phyloP scores from a whole-genome alignment of 2,329 filamentous ascomycete species.

The Claviceps citrina region DNA sequence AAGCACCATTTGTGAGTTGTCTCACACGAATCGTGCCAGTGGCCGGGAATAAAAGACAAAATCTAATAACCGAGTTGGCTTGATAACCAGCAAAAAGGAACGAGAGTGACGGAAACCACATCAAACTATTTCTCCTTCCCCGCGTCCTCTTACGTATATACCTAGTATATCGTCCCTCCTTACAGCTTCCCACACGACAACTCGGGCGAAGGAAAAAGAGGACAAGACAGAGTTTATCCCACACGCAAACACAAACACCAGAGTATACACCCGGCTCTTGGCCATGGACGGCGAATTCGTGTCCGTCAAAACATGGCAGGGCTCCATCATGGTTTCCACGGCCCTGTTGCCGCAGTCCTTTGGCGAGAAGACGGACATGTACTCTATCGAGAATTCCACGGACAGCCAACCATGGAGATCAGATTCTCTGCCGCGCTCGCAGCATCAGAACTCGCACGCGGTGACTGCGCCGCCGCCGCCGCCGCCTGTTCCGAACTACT shows the following conservation, averaged over 20 bases:
- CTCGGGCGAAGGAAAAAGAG: too few relatives aligned
- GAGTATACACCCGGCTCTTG: too few relatives aligned
- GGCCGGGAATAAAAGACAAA: background rate
- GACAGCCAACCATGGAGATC: background rate
- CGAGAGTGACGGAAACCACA: background rate
- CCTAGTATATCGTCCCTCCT: background rate
- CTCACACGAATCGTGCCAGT: background rate
- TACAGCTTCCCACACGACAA: background rate
- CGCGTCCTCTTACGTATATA: background rate
- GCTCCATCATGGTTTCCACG: constrained; percentile 4
- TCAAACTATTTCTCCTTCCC: background rate
- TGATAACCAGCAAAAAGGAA: too few relatives aligned
- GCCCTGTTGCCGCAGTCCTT: constrained; percentile 2
- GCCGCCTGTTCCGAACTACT: constrained; percentile 3
- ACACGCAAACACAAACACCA: background rate
- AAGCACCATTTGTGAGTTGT: background rate
- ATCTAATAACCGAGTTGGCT: too few relatives aligned
- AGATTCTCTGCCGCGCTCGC: background rate
- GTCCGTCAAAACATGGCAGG: constrained; percentile 5
- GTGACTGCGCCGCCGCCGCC: background rate
- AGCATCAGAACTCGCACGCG: background rate
- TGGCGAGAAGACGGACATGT: constrained; percentile 1
- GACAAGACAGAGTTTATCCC: too few relatives aligned
- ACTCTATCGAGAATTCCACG: too few relatives aligned
- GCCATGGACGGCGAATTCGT: constrained; percentile 5